Evolutionary conservation across 2,329 filamentous ascomycete species (phyloP).

Genomic region (Lasiodiplodia gonubiensis): DNA sequence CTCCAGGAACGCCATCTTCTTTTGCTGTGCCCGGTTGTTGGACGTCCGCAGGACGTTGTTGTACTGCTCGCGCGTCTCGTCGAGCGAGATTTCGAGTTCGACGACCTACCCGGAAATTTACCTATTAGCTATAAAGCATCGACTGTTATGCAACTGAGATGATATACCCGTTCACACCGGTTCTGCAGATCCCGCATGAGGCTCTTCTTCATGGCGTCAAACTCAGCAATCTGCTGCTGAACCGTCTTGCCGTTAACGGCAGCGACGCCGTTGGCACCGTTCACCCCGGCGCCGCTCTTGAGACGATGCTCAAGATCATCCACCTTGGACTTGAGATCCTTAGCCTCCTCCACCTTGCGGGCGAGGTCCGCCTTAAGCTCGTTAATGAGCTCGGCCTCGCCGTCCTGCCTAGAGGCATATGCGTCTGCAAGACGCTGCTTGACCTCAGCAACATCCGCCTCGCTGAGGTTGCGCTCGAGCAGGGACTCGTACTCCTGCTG

Average conservation of each 20-base stretch:
- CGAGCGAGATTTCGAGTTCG: conserved; percentile 95
- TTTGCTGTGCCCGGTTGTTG: conserved; percentile 98
- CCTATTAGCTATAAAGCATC: conserved; percentile 26
- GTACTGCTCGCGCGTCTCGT: conserved; percentile 98
- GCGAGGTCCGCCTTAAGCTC: conserved; percentile 77
- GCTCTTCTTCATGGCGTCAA: conserved; percentile 99
- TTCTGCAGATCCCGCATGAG: conserved; percentile 99
- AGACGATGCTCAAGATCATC: conserved; percentile 78
- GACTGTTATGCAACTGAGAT: conserved; percentile 33
- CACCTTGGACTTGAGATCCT: conserved; percentile 78
- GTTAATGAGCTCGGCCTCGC: conserved; percentile 73
- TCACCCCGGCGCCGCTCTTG: conserved; percentile 62
- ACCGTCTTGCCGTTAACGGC: conserved; percentile 81
- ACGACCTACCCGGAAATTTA: conserved; percentile 62
- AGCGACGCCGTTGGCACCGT: conserved; percentile 64
- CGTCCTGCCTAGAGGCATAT: conserved; percentile 75
- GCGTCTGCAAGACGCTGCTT: conserved; percentile 79
- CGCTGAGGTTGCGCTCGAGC: conserved; percentile 77
- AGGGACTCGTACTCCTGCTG: conserved; percentile 86
- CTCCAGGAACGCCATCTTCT: conserved; percentile 99
- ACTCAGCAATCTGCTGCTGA: conserved; percentile 97
- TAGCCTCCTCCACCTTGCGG: conserved; percentile 80
- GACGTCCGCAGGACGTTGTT: conserved; percentile 96
- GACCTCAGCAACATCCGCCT: conserved; percentile 81
- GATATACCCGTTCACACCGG: conserved; percentile 81